phyloP scores from a whole-genome alignment of 176 grass and related monocot species.

The Pontederia crassipes region DNA sequence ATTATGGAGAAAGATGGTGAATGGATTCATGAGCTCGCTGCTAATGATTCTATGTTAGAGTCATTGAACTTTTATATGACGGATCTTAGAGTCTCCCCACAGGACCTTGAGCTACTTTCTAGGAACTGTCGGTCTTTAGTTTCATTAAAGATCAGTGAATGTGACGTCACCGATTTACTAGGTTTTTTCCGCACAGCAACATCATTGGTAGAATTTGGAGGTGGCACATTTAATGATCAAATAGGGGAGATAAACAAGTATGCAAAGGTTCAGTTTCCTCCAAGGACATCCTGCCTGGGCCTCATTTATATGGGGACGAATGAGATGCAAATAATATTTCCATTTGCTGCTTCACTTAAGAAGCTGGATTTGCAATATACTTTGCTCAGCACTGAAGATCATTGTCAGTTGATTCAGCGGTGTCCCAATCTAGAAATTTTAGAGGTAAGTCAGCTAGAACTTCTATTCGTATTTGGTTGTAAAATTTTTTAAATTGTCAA shows the following conservation, averaged over 20 bases:
- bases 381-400: slow-evolving; percentile 79
- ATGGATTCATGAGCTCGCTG: slow-evolving; percentile 54
- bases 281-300: slow-evolving; percentile 44
- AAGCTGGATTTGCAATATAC: slow-evolving; percentile 82
- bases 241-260: slow-evolving; percentile 34
- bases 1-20: slow-evolving; percentile 30
- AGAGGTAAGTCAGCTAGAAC: slow-evolving; percentile 32
- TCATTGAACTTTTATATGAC: slow-evolving; percentile 74
- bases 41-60: slow-evolving; percentile 36
- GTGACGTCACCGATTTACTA: slow-evolving; percentile 52
- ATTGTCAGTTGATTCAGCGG: slow-evolving; percentile 64
- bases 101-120: slow-evolving; percentile 52
- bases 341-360: slow-evolving; percentile 54
- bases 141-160: slow-evolving; percentile 74
- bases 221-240: slow-evolving; percentile 47
- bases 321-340: slow-evolving; percentile 49
- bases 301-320: slow-evolving; percentile 71
- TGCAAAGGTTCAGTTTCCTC: slow-evolving; percentile 34
- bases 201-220: slow-evolving; percentile 62
- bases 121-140: slow-evolving; percentile 52
- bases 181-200: slow-evolving; percentile 39
- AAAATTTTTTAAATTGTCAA: neutral
- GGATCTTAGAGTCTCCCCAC: slow-evolving; percentile 31
- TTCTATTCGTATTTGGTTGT: neutral
- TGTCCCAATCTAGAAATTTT: slow-evolving; percentile 73